Evolutionary conservation across 2,329 filamentous ascomycete genomes (phyloP).

Genomic region (Diplodia corticola): DNA sequence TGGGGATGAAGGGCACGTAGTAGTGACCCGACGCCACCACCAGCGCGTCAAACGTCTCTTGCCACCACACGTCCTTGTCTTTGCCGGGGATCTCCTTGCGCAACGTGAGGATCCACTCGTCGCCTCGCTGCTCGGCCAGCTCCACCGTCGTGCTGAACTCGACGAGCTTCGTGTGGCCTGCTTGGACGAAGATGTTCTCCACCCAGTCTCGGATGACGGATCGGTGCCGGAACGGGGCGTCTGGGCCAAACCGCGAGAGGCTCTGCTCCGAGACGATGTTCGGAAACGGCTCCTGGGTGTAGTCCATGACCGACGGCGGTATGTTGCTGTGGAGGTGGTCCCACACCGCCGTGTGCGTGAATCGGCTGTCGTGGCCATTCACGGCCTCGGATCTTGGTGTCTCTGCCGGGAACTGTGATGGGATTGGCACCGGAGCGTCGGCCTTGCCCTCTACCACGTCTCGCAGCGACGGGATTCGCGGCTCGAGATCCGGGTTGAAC

Average conservation of each 20-base stretch:
- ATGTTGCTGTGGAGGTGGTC: constrained; percentile 66
- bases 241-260: constrained; percentile 53
- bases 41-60: constrained; percentile 62
- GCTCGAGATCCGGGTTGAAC: constrained; percentile 28
- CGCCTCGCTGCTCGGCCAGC: constrained; percentile 24
- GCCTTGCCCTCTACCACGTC: constrained; percentile 27
- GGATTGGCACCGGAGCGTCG: constrained; percentile 28
- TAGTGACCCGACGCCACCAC: constrained; percentile 77
- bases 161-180: constrained; percentile 35
- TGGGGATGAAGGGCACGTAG: constrained; percentile 66
- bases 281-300: constrained; percentile 58
- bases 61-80: constrained; percentile 39
- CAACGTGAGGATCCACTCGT: constrained; percentile 36
- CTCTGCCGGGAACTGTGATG: constrained; percentile 28
- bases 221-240: constrained; percentile 64
- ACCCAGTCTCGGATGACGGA: constrained; percentile 58
- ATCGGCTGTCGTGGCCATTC: constrained; percentile 26
- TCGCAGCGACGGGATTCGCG: constrained; percentile 24
- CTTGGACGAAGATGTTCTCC: constrained; percentile 47
- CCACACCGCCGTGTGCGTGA: constrained; percentile 49
- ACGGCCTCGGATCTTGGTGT: constrained; percentile 25
- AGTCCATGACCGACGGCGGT: constrained; percentile 60
- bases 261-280: constrained; percentile 43
- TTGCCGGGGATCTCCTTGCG: constrained; percentile 23
- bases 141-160: constrained; percentile 41